These are phyloP conservation scores for Mucor circinelloides DNA, from an alignment of 371 early-diverging fungal genomes.

Conservation along the genomic window DNA sequence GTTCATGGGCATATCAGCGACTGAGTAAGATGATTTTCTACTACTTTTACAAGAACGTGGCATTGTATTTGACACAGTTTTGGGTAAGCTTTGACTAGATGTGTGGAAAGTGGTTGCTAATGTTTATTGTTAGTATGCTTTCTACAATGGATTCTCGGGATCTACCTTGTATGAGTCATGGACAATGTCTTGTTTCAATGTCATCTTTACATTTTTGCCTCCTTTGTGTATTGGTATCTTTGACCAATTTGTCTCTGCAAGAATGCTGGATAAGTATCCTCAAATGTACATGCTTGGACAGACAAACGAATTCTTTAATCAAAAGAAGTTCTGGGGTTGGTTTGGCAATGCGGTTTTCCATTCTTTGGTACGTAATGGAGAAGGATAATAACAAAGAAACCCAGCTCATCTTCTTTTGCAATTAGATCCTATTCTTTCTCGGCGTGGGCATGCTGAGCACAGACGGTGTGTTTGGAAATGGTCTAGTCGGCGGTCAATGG, in stretches of 20 bases:
- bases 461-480: constrained; percentile 65
- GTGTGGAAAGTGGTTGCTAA: neutral
- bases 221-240: constrained; percentile 91
- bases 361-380: constrained; percentile 60
- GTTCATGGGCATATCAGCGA: constrained; percentile 92
- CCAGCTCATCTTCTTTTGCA: neutral
- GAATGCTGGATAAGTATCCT: constrained; percentile 94
- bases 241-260: constrained; percentile 90
- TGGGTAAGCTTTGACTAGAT: constrained; percentile 66
- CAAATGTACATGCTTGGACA: constrained; percentile 96
- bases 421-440: constrained; percentile 64
- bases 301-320: constrained; percentile 89
- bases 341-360: constrained; percentile 93
- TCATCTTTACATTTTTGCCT: constrained; percentile 89
- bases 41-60: constrained; percentile 97
- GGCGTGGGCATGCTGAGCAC: constrained; percentile 62
- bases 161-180: constrained; percentile 93
- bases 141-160: constrained; percentile 90
- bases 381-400: neutral
- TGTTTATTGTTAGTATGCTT: constrained; percentile 67
- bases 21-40: constrained; percentile 85
- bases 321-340: constrained; percentile 93
- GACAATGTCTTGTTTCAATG: constrained; percentile 91
- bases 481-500: constrained; percentile 79
- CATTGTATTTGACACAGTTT: constrained; percentile 96